Base-by-base conservation (phyloP, 352 stramenopile genomes). In the Pythium scleroteichum region DNA sequence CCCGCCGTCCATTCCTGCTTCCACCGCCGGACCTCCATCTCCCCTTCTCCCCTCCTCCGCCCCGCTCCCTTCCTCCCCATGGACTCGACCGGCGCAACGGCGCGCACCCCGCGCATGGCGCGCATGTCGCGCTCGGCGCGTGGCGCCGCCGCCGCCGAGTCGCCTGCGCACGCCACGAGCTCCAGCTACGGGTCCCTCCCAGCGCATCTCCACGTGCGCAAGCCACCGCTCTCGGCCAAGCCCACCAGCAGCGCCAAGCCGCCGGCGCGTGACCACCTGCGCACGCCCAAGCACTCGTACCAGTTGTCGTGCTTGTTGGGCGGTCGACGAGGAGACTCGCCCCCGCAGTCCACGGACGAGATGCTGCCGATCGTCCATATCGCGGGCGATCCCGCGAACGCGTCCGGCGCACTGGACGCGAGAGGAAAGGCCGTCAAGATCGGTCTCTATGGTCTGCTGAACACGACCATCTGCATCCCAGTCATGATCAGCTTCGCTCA, bases 401-500 rank as follows among this genome's bases (percentile, higher is more conserved):
- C 12, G 35, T 45, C n/a, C 53, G 6, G 10, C 33, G 22, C 55
- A 22, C 22, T 26, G n/a, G 52, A 52, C 12, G 35, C 54, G 27
- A 53, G 46, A 17, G 41, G 57, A 7, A 68, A 59, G n/a, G 71
- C 64, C 49, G 60, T 87, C 68, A 88, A 88, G 65, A 78, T 93
- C 55, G 82, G 69, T 3, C 64, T 97, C 19, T 97, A 96, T 53
- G 88, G 88, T n/a, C 64, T 96, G 38, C 85, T 98, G 59, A 98
- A 98, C 73, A 95, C 94, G 7, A 91, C 98, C 42, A 98, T 98
- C 66, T 83, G 94, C 47, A 85, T 98, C 33, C 95, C 96, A 6
- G 82, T 95, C 42, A 87, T 87, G 77, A 87, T 87, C 72, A 96
- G 95, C 57, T 99, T 98, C 69, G 88, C 95, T 35, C 90, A 97